Percentiles rank a stretch among this genome's conserved stretches.
phyloP scores from a whole-genome alignment of 163 green algal genomes.

The Scenedesmus sp. region DNA sequence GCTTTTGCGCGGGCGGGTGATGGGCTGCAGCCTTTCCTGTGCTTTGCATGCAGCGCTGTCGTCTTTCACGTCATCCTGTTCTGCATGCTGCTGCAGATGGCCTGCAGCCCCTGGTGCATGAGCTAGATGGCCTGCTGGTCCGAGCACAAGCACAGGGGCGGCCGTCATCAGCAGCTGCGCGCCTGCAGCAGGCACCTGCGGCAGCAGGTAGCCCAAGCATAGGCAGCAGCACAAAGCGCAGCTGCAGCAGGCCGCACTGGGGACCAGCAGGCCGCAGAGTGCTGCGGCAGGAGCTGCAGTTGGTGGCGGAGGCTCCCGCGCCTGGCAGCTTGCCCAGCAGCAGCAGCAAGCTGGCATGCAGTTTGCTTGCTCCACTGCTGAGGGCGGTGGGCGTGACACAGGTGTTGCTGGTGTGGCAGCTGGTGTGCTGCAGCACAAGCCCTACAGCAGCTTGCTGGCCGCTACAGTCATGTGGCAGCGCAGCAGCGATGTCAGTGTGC shows the following conservation, averaged over 20 bases:
- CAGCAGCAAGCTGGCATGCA: conserved; percentile 13
- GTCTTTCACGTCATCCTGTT: neutral
- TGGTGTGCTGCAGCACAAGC: neutral
- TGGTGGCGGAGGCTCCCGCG: neutral
- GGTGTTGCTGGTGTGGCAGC: neutral
- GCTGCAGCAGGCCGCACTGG: neutral
- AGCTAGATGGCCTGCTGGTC: conserved; percentile 1
- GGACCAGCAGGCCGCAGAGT: neutral
- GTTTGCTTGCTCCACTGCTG: neutral
- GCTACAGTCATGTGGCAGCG: conserved; percentile 24
- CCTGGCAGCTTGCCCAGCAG: neutral
- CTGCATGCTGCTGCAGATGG: neutral
- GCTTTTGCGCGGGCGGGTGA: no score
- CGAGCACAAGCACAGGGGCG: neutral
- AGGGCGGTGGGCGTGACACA: neutral
- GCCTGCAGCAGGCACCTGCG: neutral
- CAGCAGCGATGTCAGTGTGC: neutral
- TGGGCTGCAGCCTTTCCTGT: no score
- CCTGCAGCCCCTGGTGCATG: conserved; percentile 6
- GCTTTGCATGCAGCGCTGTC: no score
- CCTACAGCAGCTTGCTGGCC: neutral
- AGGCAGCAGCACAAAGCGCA: neutral
- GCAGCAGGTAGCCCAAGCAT: neutral
- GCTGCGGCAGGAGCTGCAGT: neutral
- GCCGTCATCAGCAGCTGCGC: neutral